Percentiles rank a stretch among this genome's conserved stretches.
These are phyloP conservation scores for Pseudoneurospora amorphoporcata DNA, from an alignment of 495 filamentous ascomycete genomes.

Conservation along the genomic window DNA sequence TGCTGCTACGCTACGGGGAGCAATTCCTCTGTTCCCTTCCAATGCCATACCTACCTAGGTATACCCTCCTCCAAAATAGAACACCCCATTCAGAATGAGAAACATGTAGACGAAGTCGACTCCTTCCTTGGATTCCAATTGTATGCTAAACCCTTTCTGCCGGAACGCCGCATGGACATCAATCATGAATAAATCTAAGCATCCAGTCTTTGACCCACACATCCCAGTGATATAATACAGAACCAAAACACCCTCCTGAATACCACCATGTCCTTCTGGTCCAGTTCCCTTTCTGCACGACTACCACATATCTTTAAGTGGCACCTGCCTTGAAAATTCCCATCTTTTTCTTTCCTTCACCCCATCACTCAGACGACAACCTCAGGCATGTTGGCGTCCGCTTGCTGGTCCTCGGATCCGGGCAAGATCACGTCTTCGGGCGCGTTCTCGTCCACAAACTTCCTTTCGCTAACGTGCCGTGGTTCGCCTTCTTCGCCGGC, in stretches of 20 bases:
- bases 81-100: background rate
- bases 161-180: conserved; percentile 13
- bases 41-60: background rate
- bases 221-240: conserved; percentile 18
- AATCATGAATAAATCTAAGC: conserved; percentile 1
- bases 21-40: background rate
- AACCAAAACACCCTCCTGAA: conserved; percentile 3
- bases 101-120: background rate
- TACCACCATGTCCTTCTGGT: conserved; percentile 1
- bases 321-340: background rate
- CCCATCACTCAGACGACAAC: conserved; percentile 15
- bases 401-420: conserved; percentile 27
- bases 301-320: background rate
- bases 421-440: conserved; percentile 74
- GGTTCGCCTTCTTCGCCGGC: conserved; percentile 40
- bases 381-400: conserved; percentile 14
- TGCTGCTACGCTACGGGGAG: background rate
- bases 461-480: conserved; percentile 75
- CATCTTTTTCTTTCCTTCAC: background rate
- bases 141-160: conserved; percentile 9
- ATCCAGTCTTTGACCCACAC: background rate
- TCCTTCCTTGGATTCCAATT: conserved; percentile 9
- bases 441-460: conserved; percentile 65
- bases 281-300: background rate
- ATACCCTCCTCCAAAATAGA: background rate